Base-by-base conservation (phyloP, 23 red algal species). In the Gracilariopsis chorda region DNA sequence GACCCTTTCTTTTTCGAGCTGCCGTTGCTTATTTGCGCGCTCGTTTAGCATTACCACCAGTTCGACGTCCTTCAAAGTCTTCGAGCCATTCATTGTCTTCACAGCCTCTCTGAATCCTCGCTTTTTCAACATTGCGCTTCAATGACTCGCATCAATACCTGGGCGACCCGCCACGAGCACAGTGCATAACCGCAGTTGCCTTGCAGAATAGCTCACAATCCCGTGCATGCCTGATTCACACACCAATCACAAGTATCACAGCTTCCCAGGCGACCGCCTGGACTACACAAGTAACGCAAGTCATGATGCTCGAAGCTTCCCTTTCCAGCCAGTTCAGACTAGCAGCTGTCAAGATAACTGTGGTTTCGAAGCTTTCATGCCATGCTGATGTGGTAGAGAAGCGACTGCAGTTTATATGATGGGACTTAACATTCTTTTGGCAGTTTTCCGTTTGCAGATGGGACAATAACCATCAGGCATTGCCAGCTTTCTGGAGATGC, bases 231-330 rank as follows among this genome's bases (percentile, higher is more conserved):
- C 4, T 48, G 11, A 35, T 89, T 67, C 39, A 69, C 44, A 24
- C 51, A 55, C 28, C 85, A 51, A 35, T 58, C 58, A 42, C 85
- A 89, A 8, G 85, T 65, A 45, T 89, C 85, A 55, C 85, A 89
- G 68, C 76, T 89, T 0, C 76, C 17, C 47, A 89, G 23, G 11
- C 85, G 85, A 6, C 85, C 85, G 19, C 85, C 85, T 5, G 42
- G 61, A 14, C 25, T 16, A 43, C 85, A 89, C 8, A 89, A 43
- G 43, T 65, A 89, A 58, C 85, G 78, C 12, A 14, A 42, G n/a
- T 89, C 85, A 8, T 89, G 49, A 47, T 89, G 85, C 27, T 48
- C 28, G 29, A 17, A 20, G 3, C n/a, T 44, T 1, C 41, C 16
- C 6, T 46, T 48, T 17, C 48, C 85, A 0, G 4, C 17, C 14